Evolutionary conservation across 495 filamentous ascomycete genomes (phyloP).

Genomic region (Hypoxylon cercidicola): DNA sequence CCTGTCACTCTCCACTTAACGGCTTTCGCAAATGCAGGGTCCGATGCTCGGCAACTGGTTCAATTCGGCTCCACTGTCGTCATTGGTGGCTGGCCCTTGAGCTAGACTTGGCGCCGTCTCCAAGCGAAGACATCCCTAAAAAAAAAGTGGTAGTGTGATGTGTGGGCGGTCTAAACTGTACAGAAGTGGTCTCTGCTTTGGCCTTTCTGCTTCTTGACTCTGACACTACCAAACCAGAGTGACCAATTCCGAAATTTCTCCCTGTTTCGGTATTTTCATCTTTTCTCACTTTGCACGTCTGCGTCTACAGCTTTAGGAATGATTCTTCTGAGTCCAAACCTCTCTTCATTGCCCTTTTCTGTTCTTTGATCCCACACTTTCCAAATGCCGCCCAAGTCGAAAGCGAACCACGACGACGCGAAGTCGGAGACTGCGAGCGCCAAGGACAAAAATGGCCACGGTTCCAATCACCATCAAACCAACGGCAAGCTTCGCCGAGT

Average conservation of each 20-base stretch:
- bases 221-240: slow-evolving; percentile 28
- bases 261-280: slow-evolving; percentile 5
- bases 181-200: slow-evolving; percentile 33
- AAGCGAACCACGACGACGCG: slow-evolving; percentile 57
- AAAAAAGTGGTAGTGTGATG: slow-evolving; percentile 27
- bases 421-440: slow-evolving; percentile 56
- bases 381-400: slow-evolving; percentile 46
- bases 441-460: slow-evolving; percentile 58
- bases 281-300: not conserved
- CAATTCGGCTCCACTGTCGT: slow-evolving; percentile 42
- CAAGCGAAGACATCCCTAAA: slow-evolving; percentile 29
- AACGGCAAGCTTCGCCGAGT: slow-evolving; percentile 60
- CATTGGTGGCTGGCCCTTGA: slow-evolving; percentile 41
- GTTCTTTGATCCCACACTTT: slow-evolving; percentile 39
- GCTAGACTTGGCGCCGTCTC: slow-evolving; percentile 1
- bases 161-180: slow-evolving; percentile 36
- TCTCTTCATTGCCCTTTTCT: slow-evolving; percentile 16
- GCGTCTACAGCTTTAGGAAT: slow-evolving; percentile 31
- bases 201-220: slow-evolving; percentile 5
- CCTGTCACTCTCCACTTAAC: slow-evolving; percentile 28
- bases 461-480: slow-evolving; percentile 46
- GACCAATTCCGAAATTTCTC: slow-evolving; percentile 25
- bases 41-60: slow-evolving; percentile 46
- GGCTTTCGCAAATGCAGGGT: slow-evolving; percentile 45
- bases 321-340: slow-evolving; percentile 25